phyloP scores from a whole-genome alignment of 139 green algal genomes.

The Haematococcus sp. region DNA sequence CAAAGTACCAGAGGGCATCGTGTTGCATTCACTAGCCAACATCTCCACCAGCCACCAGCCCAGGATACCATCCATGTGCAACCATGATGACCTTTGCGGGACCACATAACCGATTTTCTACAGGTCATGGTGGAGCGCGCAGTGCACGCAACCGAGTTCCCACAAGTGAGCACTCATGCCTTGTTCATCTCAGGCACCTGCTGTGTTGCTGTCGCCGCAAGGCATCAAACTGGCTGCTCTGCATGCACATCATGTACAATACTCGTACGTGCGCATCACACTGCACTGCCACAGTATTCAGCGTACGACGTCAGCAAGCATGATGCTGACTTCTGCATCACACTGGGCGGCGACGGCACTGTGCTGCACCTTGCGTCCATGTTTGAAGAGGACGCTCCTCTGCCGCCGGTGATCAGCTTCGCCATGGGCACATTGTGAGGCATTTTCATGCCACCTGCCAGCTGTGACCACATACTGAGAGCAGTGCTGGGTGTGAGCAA shows the following conservation, averaged over 20 bases:
- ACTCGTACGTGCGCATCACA: not conserved
- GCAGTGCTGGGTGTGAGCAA: too few relatives aligned
- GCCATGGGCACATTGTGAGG: slow-evolving; percentile 81
- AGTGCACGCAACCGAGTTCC: slow-evolving; percentile 54
- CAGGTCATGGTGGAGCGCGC: slow-evolving; percentile 71
- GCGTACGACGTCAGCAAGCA: not conserved
- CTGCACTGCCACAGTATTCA: slow-evolving; percentile 1
- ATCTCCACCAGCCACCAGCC: too few relatives aligned
- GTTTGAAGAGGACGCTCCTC: slow-evolving; percentile 72
- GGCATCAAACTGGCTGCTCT: too few relatives aligned
- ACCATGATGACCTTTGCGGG: too few relatives aligned
- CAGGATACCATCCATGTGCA: too few relatives aligned
- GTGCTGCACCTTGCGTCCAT: slow-evolving; percentile 83
- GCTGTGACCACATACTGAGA: too few relatives aligned
- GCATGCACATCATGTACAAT: too few relatives aligned
- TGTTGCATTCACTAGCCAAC: too few relatives aligned
- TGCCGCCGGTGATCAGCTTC: slow-evolving; percentile 85
- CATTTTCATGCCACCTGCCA: too few relatives aligned
- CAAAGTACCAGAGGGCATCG: too few relatives aligned
- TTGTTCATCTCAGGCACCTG: not conserved
- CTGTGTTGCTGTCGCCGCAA: not conserved
- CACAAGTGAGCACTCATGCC: slow-evolving; percentile 20
- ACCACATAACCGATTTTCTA: too few relatives aligned
- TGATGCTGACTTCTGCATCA: slow-evolving; percentile 78
- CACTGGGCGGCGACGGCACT: slow-evolving; percentile 65